Conservation (phyloP, 176 grass and related monocot genomes). For the Cymbopogon citratus region DNA sequence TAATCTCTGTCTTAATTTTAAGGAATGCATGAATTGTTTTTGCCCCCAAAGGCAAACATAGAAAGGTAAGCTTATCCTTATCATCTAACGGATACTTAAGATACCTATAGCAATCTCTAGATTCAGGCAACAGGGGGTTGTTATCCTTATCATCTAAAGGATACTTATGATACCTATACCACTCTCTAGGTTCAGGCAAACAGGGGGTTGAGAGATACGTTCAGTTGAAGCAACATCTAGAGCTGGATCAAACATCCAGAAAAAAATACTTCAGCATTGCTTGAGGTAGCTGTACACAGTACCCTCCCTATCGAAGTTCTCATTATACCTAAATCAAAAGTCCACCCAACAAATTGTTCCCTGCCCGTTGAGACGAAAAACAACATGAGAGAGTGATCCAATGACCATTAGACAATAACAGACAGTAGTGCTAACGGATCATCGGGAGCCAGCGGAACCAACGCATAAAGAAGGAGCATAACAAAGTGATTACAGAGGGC, state of each 20-base stretch:
- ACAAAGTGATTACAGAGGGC: background rate
- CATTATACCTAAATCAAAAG: constrained; percentile 4
- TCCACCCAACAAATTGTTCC: background rate
- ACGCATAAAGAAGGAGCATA: constrained; percentile 17
- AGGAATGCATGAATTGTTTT: background rate
- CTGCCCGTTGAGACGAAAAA: background rate
- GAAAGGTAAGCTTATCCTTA: background rate
- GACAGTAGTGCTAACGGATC: background rate
- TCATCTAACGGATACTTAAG: background rate
- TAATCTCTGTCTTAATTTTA: background rate
- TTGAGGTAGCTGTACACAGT: background rate
- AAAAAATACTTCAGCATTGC: background rate
- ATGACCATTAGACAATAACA: background rate
- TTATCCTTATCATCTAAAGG: background rate
- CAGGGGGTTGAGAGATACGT: background rate
- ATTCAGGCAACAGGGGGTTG: background rate
- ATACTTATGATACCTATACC: background rate
- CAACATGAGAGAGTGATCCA: background rate
- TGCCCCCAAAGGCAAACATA: background rate
- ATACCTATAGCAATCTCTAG: background rate
- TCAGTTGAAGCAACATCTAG: constrained; percentile 5
- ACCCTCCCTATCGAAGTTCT: background rate
- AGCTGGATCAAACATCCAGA: background rate
- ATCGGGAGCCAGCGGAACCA: constrained; percentile 18
- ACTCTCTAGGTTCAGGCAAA: background rate